phyloP scores from a whole-genome alignment of 768 basidiomycete genomes.

The Tremella mesenterica region DNA sequence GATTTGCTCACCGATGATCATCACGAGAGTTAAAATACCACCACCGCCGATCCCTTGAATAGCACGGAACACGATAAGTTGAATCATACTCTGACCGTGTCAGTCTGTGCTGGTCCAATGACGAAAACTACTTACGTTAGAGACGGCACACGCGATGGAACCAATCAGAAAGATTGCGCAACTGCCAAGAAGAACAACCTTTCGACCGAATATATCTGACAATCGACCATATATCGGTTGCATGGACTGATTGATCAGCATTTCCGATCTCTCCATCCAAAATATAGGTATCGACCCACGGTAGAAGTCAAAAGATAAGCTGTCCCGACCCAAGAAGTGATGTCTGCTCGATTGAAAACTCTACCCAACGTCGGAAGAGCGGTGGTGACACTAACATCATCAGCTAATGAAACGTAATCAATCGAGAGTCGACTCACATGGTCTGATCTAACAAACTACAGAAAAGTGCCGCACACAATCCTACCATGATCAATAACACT shows the following conservation, averaged over 20 bases:
- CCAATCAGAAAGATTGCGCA: constrained; percentile 62
- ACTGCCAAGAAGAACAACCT: constrained; percentile 48
- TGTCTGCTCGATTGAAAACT: constrained; percentile 58
- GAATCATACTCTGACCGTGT: constrained; percentile 49
- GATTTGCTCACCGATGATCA: constrained; percentile 51
- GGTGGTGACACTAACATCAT: too few species aligned
- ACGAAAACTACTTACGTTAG: background rate
- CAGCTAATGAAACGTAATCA: background rate
- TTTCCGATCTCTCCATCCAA: too few species aligned
- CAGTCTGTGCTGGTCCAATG: background rate
- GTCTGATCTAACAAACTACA: constrained; percentile 63
- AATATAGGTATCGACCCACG: constrained; percentile 9
- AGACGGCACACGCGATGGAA: constrained; percentile 58
- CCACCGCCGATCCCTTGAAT: constrained; percentile 65
- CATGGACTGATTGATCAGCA: constrained; percentile 42
- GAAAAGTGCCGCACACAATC: constrained; percentile 56
- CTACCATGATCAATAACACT: constrained; percentile 56
- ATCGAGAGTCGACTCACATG: constrained; percentile 44
- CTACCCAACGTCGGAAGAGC: constrained; percentile 64
- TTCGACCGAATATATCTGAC: constrained; percentile 32
- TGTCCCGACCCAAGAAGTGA: constrained; percentile 64
- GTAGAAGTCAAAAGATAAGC: constrained; percentile 57
- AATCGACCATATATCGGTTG: constrained; percentile 48
- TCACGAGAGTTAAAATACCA: constrained; percentile 59
- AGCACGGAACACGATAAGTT: constrained; percentile 62